Evolutionary conservation across 2,329 filamentous ascomycete genomes (phyloP).

Genomic region (Zymoseptoria brevis): DNA sequence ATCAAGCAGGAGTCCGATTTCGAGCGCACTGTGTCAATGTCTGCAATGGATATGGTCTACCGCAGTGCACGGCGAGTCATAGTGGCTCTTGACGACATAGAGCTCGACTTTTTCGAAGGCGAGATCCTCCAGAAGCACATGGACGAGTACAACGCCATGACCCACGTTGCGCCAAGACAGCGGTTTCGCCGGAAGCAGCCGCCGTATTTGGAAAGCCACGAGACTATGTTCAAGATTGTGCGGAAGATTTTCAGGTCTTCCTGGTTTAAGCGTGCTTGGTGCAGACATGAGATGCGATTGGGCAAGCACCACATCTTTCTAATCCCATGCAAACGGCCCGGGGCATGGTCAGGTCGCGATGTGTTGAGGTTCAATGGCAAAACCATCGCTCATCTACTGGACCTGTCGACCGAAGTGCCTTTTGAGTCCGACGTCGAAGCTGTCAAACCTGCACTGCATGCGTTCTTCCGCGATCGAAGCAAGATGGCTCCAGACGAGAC

Average conservation of each 20-base stretch:
- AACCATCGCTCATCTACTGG: constrained; percentile 35
- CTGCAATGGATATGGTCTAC: constrained; percentile 38
- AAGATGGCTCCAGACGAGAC: constrained; percentile 19
- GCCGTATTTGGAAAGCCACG: constrained; percentile 26
- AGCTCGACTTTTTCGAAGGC: constrained; percentile 29
- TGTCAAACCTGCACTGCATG: constrained; percentile 27
- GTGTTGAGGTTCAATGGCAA: constrained; percentile 34
- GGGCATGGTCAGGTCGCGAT: constrained; percentile 12
- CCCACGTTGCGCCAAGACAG: constrained; percentile 24
- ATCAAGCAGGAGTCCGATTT: constrained; percentile 35
- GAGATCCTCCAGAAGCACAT: constrained; percentile 33
- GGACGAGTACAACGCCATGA: constrained; percentile 29
- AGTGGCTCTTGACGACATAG: constrained; percentile 37
- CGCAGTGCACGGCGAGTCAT: constrained; percentile 34
- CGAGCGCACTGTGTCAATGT: constrained; percentile 34
- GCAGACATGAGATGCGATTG: constrained; percentile 37
- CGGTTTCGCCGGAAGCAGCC: constrained; percentile 27
- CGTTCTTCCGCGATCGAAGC: constrained; percentile 29
- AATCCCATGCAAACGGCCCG: constrained; percentile 28
- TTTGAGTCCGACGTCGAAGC: constrained; percentile 26
- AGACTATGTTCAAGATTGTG: constrained; percentile 27
- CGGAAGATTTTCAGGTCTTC: constrained; percentile 33
- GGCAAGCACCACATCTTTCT: constrained; percentile 36
- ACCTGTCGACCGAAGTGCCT: constrained; percentile 29
- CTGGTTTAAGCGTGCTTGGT: constrained; percentile 41